phyloP scores from a whole-genome alignment of 169 alveolate genomes.

The Plasmodium yoelii region DNA sequence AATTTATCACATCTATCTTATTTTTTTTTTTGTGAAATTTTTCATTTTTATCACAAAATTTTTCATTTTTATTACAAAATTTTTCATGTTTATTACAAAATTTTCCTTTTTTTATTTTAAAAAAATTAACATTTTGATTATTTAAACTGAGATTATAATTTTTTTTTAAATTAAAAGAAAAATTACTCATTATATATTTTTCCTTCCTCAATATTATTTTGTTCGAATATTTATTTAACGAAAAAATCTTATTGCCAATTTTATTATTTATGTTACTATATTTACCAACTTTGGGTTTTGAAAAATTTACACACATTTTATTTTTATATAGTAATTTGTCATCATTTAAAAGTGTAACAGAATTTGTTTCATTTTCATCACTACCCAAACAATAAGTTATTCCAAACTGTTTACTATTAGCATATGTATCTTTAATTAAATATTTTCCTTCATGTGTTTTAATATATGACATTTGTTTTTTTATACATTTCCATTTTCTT shows the following conservation, averaged over 20 bases:
- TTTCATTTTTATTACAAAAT: not conserved
- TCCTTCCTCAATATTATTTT: not conserved
- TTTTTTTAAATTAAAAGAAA: conserved; percentile 17
- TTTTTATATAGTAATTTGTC: not conserved
- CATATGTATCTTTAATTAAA: not conserved
- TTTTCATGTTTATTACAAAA: not conserved
- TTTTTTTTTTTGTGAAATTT: conserved; percentile 4
- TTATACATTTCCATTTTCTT: not conserved
- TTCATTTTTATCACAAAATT: conserved; percentile 1
- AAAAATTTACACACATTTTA: not conserved
- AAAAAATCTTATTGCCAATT: not conserved
- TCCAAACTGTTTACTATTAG: not conserved
- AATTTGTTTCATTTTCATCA: not conserved
- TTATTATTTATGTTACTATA: no score
- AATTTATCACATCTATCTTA: not conserved
- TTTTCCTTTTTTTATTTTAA: not conserved
- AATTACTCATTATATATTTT: conserved; percentile 12
- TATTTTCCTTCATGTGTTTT: not conserved
- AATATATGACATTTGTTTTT: not conserved
- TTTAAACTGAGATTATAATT: conserved; percentile 51
- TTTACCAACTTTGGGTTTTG: not conserved
- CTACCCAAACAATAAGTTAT: not conserved
- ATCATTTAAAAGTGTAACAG: not conserved
- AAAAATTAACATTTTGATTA: conserved; percentile 6
- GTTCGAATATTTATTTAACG: not conserved